These are phyloP conservation scores for Microdochium paspali DNA, from an alignment of 2,329 filamentous ascomycete genomes.

Conservation along the genomic window DNA sequence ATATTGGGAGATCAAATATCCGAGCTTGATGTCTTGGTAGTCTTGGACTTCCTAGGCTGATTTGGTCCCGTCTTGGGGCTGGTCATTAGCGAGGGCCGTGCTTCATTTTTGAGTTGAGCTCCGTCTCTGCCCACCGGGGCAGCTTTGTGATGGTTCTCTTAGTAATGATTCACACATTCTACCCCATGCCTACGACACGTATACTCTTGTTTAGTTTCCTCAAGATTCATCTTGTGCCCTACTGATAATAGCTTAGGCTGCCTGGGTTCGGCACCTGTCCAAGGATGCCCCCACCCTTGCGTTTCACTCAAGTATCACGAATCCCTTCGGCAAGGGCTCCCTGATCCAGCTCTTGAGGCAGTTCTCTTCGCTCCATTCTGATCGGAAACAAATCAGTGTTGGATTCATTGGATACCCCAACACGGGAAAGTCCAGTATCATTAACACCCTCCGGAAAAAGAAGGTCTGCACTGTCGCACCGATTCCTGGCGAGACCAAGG, in stretches of 20 bases:
- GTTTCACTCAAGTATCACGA: slow-evolving; percentile 90
- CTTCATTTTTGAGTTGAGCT: slow-evolving; percentile 96
- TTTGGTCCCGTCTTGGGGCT: slow-evolving; percentile 77
- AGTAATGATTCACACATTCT: slow-evolving; percentile 93
- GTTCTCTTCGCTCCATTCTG: slow-evolving; percentile 81
- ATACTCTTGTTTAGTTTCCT: too few relatives aligned
- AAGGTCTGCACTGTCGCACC: slow-evolving; percentile 90
- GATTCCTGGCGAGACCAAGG: slow-evolving; percentile 93
- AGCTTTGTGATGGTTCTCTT: slow-evolving; percentile 78
- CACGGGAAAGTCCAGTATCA: slow-evolving; percentile 91
- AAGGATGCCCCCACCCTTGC: slow-evolving; percentile 90
- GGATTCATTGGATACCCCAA: slow-evolving; percentile 85
- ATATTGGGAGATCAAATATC: slow-evolving; percentile 86
- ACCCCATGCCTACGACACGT: too few relatives aligned
- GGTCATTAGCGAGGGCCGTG: slow-evolving; percentile 66
- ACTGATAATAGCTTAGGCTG: slow-evolving; percentile 52
- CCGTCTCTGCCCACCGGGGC: slow-evolving; percentile 54
- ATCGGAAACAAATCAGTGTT: slow-evolving; percentile 89
- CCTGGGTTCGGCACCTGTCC: slow-evolving; percentile 82
- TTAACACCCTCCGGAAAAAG: slow-evolving; percentile 92
- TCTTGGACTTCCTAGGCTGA: slow-evolving; percentile 57
- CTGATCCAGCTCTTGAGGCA: slow-evolving; percentile 86
- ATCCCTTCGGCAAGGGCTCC: slow-evolving; percentile 93
- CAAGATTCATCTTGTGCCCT: too few relatives aligned
- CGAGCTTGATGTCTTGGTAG: slow-evolving; percentile 56